Evolutionary conservation across 768 basidiomycete species (phyloP), one percentile per base, ranked within the genome.

Genomic region (Leccinum broughii): DNA sequence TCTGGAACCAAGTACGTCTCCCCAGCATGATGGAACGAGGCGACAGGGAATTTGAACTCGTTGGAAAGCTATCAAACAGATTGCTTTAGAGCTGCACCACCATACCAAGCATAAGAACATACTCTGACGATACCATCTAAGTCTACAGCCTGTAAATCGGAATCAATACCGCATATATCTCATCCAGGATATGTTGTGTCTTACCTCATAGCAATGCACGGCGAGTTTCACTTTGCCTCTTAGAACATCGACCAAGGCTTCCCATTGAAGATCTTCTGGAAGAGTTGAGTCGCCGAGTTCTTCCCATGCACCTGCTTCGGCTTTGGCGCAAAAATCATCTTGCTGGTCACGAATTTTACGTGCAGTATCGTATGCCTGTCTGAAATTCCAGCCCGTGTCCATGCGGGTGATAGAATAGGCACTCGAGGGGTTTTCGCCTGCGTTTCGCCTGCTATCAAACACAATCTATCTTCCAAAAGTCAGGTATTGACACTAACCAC

Each of bases 1-100:
- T 88, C 86, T 1, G 93, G 90, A 22, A 94, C 88, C 11, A 94
- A 83, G 67, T 89, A 95, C 0, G 92, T 87, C 66, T 94, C 91
- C 59, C 85, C 85, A 2, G 92, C 92, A 62, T 88, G 85, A 66
- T 93, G 92, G 70, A 93, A 84, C 3, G 87, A 86, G 4, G 90
- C 85, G 57, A 92, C 81, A 6, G 85, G 83, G 71, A 92, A 92
- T 65, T 87, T 81, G 81, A 93, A 95, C 70, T 95, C 92, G 67
- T 94, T 90, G 34, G 90, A 85, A 37, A 93, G 79, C 83, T 91
- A 62, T 20, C 39, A 6, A 24, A 20, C 14, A 13, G 8, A 56
- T 58, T 34, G 24, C 28, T 28, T 30, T 13, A 15, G 8, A 24
- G 22, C 32, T 17, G 50, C 13, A 41, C 30, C 30, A 7, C 14